Evolutionary conservation across 2,329 filamentous ascomycete species (phyloP), one percentile per base, ranked within the genome.

Genomic region (Diaporthe citriasiana): DNA sequence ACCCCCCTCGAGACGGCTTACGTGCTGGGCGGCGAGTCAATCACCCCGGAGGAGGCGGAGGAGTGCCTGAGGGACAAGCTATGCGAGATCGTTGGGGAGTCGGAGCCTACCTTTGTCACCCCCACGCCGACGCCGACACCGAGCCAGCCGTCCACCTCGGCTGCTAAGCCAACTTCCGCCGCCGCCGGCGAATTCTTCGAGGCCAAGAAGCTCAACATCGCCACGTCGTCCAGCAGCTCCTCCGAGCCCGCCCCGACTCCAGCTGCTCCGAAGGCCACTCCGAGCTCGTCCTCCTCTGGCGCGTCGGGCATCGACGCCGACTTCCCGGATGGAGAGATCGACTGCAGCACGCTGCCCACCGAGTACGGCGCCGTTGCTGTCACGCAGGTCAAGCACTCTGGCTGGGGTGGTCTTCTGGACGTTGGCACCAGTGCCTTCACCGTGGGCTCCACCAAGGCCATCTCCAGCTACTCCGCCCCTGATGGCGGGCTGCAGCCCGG

Each of bases 381-480:
- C 40, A 81, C 88, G 72, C 96, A 93, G 87, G 88, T 95, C 35
- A 87, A 88, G 25, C 85, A 94, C 10, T 89, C 87, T 75, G 95
- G 95, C 76, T 99, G 92, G 92, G 91, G 90, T 77, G 94, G 95
- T 80, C 88, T 98, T 75, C 95, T 98, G 84, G 86, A 87, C 22
- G 73, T 74, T 19, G 71, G 71, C 53, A 40, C 40, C 4, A 45
- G 35, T n/a, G 68, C 68, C 50, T 75, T 60, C 68, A 53, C 59
- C 22, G 33, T 75, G 13, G 71, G 66, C 59, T 73, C 72, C 33
- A 75, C 71, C 59, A 55, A 33, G n/a, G 80, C 88, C 66, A 93
- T 97, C 80, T 87, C 85, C 81, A 89, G 89, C 75, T 94, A 95
- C 75, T 86, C 89, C 69, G 92, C 91, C 53, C 91, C 89, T 35